Conservation (phyloP, 2,329 filamentous ascomycete species). For the Pseudocercospora cruenta region DNA sequence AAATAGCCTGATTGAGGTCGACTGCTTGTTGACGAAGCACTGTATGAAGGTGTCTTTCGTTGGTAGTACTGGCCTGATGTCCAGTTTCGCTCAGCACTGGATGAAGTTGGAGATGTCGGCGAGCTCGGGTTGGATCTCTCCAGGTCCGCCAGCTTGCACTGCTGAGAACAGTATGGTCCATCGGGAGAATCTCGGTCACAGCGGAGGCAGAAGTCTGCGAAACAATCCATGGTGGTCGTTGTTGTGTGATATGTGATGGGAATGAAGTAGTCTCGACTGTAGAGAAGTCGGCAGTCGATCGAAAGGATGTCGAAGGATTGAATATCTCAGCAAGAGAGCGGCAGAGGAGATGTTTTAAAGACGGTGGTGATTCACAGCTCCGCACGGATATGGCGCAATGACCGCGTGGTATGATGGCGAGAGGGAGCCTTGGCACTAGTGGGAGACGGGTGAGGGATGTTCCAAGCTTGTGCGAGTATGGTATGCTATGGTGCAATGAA, state of each 20-base stretch:
- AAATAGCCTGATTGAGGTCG: conserved; percentile 31
- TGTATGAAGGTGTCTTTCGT: conserved; percentile 18
- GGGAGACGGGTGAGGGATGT: conserved; percentile 11
- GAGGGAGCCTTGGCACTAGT: conserved; percentile 7
- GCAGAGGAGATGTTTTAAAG: conserved; percentile 21
- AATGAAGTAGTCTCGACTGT: neutral
- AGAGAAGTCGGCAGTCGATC: neutral
- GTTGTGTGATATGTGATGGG: conserved; percentile 4
- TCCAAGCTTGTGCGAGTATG: conserved; percentile 8
- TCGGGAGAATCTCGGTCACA: conserved; percentile 88
- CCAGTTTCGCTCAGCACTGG: conserved; percentile 16
- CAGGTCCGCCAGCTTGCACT: conserved; percentile 85
- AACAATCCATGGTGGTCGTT: conserved; percentile 64
- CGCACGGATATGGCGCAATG: conserved; percentile 33
- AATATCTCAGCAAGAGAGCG: neutral
- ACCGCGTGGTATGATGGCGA: conserved; percentile 26
- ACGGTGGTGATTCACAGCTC: conserved; percentile 20
- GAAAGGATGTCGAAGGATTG: conserved; percentile 11
- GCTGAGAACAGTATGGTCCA: conserved; percentile 88
- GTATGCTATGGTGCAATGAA: conserved; percentile 18
- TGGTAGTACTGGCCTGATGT: conserved; percentile 38
- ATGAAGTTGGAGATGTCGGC: conserved; percentile 43
- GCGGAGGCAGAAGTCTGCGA: conserved; percentile 89
- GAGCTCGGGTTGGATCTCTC: conserved; percentile 62
- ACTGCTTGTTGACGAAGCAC: conserved; percentile 16